Conservation (phyloP, 352 stramenopile species). For the Halophytophthora polymorphica region DNA sequence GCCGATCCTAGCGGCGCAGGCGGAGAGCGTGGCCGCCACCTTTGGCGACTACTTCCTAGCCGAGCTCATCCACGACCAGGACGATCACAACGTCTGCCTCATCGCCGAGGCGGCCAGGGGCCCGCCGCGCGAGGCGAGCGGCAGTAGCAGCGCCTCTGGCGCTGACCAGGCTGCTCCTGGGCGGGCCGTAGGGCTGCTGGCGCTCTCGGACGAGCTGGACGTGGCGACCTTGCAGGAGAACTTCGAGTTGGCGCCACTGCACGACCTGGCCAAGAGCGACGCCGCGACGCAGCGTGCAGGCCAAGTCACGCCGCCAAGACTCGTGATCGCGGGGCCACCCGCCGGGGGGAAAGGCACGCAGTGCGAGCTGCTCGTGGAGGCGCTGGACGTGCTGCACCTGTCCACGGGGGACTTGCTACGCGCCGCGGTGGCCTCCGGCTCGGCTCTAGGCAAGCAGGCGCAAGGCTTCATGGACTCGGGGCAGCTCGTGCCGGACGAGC, state of each 20-base stretch:
- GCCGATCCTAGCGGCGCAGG: constrained; percentile 61
- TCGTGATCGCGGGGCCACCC: constrained; percentile 90
- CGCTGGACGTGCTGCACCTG: constrained; percentile 90
- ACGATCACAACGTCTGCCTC: constrained; percentile 80
- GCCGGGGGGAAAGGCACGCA: constrained; percentile 94
- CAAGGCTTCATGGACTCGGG: constrained; percentile 90
- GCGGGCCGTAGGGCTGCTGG: constrained; percentile 73
- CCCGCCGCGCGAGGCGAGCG: neutral
- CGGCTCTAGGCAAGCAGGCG: constrained; percentile 58
- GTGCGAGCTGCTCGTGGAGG: constrained; percentile 86
- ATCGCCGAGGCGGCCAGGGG: constrained; percentile 44
- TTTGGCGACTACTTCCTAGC: constrained; percentile 93
- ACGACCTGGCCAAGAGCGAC: constrained; percentile 63
- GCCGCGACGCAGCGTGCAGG: constrained; percentile 5
- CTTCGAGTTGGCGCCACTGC: constrained; percentile 81
- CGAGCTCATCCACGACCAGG: constrained; percentile 88
- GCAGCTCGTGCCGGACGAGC: constrained; percentile 87
- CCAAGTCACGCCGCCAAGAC: constrained; percentile 39
- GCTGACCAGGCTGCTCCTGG: constrained; percentile 26
- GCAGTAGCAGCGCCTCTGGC: neutral
- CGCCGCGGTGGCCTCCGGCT: constrained; percentile 69
- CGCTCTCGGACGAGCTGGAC: constrained; percentile 84
- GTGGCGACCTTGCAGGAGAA: constrained; percentile 73
- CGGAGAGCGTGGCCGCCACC: constrained; percentile 50
- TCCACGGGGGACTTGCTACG: constrained; percentile 92